Conservation (phyloP, 176 grass and related monocot genomes). For the Raddia guianensis region DNA sequence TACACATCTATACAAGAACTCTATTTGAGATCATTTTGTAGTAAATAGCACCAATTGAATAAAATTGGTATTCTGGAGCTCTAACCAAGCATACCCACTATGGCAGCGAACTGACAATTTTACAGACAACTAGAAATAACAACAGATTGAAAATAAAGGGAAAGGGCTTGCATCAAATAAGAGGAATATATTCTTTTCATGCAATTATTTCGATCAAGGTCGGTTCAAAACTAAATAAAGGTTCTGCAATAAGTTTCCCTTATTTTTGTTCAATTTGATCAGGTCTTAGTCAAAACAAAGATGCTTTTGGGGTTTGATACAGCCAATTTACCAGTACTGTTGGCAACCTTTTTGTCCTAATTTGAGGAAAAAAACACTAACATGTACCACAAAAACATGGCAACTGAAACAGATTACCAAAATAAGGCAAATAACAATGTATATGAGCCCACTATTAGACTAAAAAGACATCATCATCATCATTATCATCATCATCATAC, state of each 20-base stretch:
- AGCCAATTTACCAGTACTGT: slow-evolving; percentile 17
- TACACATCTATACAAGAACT: slow-evolving; percentile 22
- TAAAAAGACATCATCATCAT: no score
- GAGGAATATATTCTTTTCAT: slow-evolving; percentile 17
- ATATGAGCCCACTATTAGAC: not conserved
- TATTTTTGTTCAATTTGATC: slow-evolving; percentile 1
- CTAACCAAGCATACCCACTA: slow-evolving; percentile 13
- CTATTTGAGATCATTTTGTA: slow-evolving; percentile 5
- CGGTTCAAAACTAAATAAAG: slow-evolving; percentile 19
- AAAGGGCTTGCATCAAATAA: not conserved
- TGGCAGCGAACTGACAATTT: slow-evolving; percentile 11
- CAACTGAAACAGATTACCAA: slow-evolving; percentile 5
- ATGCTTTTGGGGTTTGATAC: not conserved
- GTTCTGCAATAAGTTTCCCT: slow-evolving; percentile 10
- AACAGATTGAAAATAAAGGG: slow-evolving; percentile 1
- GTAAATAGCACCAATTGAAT: slow-evolving; percentile 5
- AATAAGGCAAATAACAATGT: slow-evolving; percentile 17
- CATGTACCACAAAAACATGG: slow-evolving; percentile 10
- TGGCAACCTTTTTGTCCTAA: slow-evolving; percentile 11
- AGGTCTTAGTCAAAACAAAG: not conserved
- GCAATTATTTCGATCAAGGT: slow-evolving; percentile 26
- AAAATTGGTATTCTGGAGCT: slow-evolving; percentile 16
- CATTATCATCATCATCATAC: no score
- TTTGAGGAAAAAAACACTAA: slow-evolving; percentile 32
- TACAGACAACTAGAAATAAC: not conserved